Conservation (phyloP, 192 early-diverging fungal genomes). For the Entomortierella lignicola region DNA sequence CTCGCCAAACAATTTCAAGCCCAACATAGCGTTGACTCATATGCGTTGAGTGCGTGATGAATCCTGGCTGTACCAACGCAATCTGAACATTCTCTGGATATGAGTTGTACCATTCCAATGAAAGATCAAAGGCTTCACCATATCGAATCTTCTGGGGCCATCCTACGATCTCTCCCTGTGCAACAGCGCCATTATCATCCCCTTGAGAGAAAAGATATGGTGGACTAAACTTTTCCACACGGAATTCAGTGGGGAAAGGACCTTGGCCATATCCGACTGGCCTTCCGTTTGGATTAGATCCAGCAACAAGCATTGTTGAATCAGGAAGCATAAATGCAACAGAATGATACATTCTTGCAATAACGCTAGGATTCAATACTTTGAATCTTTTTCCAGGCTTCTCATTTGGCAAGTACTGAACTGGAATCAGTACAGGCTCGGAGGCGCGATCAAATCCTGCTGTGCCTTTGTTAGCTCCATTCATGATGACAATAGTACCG, state of each 20-base stretch:
- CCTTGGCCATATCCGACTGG: constrained; percentile 37
- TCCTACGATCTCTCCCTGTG: constrained; percentile 33
- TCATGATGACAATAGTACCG: constrained; percentile 44
- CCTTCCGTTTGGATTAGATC: constrained; percentile 53
- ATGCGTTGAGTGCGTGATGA: constrained; percentile 64
- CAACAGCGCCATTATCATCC: constrained; percentile 1
- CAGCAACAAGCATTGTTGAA: constrained; percentile 46
- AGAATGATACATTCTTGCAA: constrained; percentile 59
- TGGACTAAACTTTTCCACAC: constrained; percentile 65
- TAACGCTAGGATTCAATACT: constrained; percentile 50
- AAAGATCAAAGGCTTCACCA: constrained; percentile 33
- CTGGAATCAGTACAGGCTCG: constrained; percentile 45
- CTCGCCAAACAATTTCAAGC: constrained; percentile 32
- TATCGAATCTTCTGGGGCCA: constrained; percentile 31
- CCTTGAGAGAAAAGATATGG: constrained; percentile 60
- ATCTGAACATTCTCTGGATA: constrained; percentile 48
- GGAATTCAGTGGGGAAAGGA: constrained; percentile 59
- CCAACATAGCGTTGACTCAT: constrained; percentile 66
- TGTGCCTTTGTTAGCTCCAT: constrained; percentile 45
- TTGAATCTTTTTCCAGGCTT: constrained; percentile 22
- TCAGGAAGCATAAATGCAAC: constrained; percentile 53
- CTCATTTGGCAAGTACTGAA: constrained; percentile 46
- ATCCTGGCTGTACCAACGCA: constrained; percentile 60
- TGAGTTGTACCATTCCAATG: constrained; percentile 25
- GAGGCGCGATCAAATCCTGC: constrained; percentile 53